Percentiles rank a stretch among this genome's conserved stretches.
phyloP scores from a whole-genome alignment of 1,139 yeast genomes.

The Meyerozyma sp. region DNA sequence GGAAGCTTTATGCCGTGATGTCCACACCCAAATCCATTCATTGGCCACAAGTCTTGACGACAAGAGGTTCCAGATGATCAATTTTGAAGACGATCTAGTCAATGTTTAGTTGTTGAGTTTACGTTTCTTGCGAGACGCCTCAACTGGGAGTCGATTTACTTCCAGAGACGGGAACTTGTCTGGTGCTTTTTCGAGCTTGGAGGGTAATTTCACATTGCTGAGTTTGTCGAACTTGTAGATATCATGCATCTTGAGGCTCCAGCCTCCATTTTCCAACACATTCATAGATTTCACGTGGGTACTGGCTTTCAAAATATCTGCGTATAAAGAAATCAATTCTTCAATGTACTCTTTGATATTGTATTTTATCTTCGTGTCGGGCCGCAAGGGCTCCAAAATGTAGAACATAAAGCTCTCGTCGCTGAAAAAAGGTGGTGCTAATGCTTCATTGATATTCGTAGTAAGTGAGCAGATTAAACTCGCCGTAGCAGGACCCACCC shows the following conservation, averaged over 20 bases:
- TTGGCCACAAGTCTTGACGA: conserved; percentile 28
- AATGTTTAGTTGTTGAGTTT: conserved; percentile 14
- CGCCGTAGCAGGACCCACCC: conserved; percentile 51
- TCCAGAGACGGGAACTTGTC: conserved; percentile 1
- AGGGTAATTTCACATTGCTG: conserved; percentile 19
- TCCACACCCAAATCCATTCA: conserved; percentile 26
- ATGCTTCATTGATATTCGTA: conserved; percentile 11
- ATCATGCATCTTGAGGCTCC: conserved; percentile 32
- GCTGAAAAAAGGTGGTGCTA: conserved; percentile 45
- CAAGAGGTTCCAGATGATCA: conserved; percentile 32
- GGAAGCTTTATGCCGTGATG: conserved; percentile 29
- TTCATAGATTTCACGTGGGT: conserved; percentile 9
- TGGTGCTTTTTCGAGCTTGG: conserved; percentile 11
- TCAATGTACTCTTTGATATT: conserved; percentile 37
- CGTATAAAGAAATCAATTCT: conserved; percentile 14
- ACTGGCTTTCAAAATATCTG: background rate
- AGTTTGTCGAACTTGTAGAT: conserved; percentile 19
- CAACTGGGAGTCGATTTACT: conserved; percentile 1
- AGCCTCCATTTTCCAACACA: conserved; percentile 30
- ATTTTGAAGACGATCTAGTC: conserved; percentile 35
- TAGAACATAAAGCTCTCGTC: conserved; percentile 40
- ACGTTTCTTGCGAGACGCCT: background rate
- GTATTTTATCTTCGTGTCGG: conserved; percentile 34
- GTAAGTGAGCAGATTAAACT: conserved; percentile 37
- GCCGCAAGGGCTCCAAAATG: conserved; percentile 24